Evolutionary conservation across 805 yeast genomes (phyloP).

Genomic region (Saccharomycopsis olivae): DNA sequence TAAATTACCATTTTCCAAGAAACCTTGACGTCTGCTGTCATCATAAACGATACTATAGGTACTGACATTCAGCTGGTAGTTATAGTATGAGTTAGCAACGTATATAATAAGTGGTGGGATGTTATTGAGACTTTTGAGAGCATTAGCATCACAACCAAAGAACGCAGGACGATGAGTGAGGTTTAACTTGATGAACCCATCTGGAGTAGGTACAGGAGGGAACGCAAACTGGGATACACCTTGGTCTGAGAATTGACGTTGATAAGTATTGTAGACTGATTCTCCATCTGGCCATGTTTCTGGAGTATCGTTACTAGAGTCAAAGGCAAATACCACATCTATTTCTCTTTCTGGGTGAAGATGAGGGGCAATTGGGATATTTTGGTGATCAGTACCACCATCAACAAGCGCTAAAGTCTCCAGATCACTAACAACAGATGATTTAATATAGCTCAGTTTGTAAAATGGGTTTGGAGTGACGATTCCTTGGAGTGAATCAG

Average conservation of each 20-base stretch:
- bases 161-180: slow-evolving; percentile 63
- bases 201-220: slow-evolving; percentile 63
- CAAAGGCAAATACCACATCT: slow-evolving; percentile 46
- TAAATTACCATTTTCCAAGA: slow-evolving; percentile 69
- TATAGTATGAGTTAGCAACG: slow-evolving; percentile 59
- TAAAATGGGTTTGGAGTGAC: slow-evolving; percentile 23
- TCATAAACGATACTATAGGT: slow-evolving; percentile 56
- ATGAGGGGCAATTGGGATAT: slow-evolving; percentile 45
- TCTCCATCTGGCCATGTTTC: slow-evolving; percentile 15
- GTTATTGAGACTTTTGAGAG: slow-evolving; percentile 39
- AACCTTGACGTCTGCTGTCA: slow-evolving; percentile 41
- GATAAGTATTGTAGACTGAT: slow-evolving; percentile 11
- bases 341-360: slow-evolving; percentile 40
- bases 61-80: slow-evolving; percentile 59
- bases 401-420: slow-evolving; percentile 33
- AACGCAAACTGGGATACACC: slow-evolving; percentile 54
- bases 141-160: slow-evolving; percentile 69
- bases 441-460: slow-evolving; percentile 29
- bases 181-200: slow-evolving; percentile 47
- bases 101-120: slow-evolving; percentile 66
- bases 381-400: slow-evolving; percentile 53
- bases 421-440: not conserved
- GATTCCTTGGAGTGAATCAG: slow-evolving; percentile 22
- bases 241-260: slow-evolving; percentile 22
- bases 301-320: slow-evolving; percentile 38